Base-by-base conservation (phyloP, 257 asterid genomes). In the Schizonepeta tenuifolia region DNA sequence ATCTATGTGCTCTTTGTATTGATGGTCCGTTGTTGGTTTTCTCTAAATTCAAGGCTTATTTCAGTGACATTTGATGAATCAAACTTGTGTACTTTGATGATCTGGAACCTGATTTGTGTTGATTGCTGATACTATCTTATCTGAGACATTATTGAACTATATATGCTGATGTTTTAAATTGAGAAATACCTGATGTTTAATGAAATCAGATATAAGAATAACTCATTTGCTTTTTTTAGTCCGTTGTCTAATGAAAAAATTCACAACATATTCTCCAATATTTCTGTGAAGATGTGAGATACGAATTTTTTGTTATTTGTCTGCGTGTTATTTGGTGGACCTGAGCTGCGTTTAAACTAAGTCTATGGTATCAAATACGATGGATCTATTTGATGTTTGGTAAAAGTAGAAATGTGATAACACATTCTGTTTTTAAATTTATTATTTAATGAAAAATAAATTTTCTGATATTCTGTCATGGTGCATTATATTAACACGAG, bases 1-100 rank as follows among this genome's bases (percentile, higher is more conserved):
- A 79, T 79, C 78, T 65, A 65, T 47, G 7, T 53, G 43, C 65
- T 11, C 8, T 49, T 7, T 65, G 24, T 65, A 41, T 21, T 64
- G 40, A 24, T 50, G 64, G 54, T 55, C 66, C 12, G 72, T 14
- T 77, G 38, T 56, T 41, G 40, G 13, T 17, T 24, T n/a, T 66
- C 26, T 21, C 38, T 18, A 38, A 22, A 6, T 43, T 71, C 11
- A 51, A 53, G 40, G 44, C 41, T 53, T 53, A 18, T 62, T 14
- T 15, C 15, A 67, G 18, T 40, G 20, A 61, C 18, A 20, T 58
- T 20, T 50, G 35, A 28, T 54, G 80, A 44, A 44, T 35, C 55
- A 14, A 11, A 24, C 65, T 9, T 65, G 57, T 46, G 9, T 15
- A 47, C 24, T 17, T 58, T 59, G 55, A 20, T 10, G 58, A 24